These are phyloP conservation scores for Stellera chamaejasme DNA, from an alignment of 345 rosid genomes.

Conservation along the genomic window DNA sequence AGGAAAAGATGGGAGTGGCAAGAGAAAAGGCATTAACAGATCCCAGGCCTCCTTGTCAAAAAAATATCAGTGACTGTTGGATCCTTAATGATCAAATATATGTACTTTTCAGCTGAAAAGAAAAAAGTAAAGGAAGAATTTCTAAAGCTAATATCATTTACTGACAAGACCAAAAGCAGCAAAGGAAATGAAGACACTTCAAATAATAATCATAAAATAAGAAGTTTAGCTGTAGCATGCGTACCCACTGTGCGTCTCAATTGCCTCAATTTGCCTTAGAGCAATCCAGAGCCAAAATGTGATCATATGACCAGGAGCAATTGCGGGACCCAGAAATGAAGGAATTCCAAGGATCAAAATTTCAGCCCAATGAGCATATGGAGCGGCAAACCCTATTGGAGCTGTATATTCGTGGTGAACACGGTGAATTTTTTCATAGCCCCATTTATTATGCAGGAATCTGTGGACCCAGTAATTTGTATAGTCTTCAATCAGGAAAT, in stretches of 20 bases:
- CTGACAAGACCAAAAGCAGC: constrained; percentile 28
- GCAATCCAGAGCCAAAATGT: constrained; percentile 94
- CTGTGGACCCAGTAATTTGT: constrained; percentile 90
- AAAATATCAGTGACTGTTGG: constrained; percentile 22
- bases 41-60: constrained; percentile 22
- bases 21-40: constrained; percentile 14
- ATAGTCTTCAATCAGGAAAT: constrained; percentile 77
- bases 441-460: constrained; percentile 80
- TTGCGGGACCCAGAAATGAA: constrained; percentile 86
- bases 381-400: constrained; percentile 79
- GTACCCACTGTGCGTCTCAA: constrained; percentile 97
- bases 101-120: constrained; percentile 12
- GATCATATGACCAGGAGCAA: constrained; percentile 90
- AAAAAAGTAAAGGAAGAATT: constrained; percentile 14
- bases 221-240: constrained; percentile 19
- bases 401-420: constrained; percentile 89
- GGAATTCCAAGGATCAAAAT: constrained; percentile 85
- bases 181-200: constrained; percentile 13
- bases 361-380: constrained; percentile 96
- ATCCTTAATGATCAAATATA: constrained; percentile 20
- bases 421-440: constrained; percentile 78
- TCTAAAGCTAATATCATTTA: constrained; percentile 27
- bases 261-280: constrained; percentile 84
- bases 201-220: constrained; percentile 1
- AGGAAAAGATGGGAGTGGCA: constrained; percentile 7